phyloP scores from a whole-genome alignment of 1,284 basidiomycete genomes.

The Apiotrichum gamsii region DNA sequence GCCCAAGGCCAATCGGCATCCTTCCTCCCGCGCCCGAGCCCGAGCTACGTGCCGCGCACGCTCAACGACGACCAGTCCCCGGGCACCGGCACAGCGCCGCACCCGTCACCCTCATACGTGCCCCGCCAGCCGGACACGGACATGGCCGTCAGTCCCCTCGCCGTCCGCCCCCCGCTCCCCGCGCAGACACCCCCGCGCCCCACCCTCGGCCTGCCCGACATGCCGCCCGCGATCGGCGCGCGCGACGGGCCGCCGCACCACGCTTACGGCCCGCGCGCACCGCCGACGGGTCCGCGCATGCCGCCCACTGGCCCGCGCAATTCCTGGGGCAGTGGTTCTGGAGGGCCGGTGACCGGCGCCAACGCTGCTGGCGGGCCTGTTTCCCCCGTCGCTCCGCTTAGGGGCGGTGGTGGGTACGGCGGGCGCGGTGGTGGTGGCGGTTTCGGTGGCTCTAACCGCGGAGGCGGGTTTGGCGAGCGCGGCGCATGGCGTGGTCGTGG shows the following conservation, averaged over 20 bases:
- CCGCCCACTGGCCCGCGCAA: slow-evolving; percentile 16
- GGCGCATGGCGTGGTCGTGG: slow-evolving; percentile 10
- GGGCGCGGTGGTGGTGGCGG: slow-evolving; percentile 9
- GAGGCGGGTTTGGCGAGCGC: slow-evolving; percentile 11
- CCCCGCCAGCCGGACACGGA: slow-evolving; percentile 5
- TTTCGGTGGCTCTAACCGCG: slow-evolving; percentile 11
- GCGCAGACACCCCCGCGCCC: slow-evolving; percentile 12
- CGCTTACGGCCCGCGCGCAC: slow-evolving; percentile 5
- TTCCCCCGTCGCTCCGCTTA: slow-evolving; percentile 11
- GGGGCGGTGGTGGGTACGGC: slow-evolving; percentile 5
- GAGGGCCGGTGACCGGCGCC: slow-evolving; percentile 1
- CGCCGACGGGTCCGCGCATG: slow-evolving; percentile 15
- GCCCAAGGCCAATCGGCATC: too few relatives aligned
- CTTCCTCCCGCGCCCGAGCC: slow-evolving; percentile 11
- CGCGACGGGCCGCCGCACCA: slow-evolving; percentile 16
- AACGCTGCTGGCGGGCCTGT: slow-evolving; percentile 6
- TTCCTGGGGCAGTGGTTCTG: slow-evolving; percentile 5
- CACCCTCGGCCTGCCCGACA: slow-evolving; percentile 10
- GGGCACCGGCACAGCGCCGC: background rate
- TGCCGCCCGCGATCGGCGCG: slow-evolving; percentile 9
- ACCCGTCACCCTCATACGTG: slow-evolving; percentile 1
- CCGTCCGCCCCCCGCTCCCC: slow-evolving; percentile 4
- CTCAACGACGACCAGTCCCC: slow-evolving; percentile 3
- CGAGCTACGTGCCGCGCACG: slow-evolving; percentile 12
- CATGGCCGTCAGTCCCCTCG: slow-evolving; percentile 3